These are phyloP conservation scores for Rhipidocladum racemiflorum DNA, from an alignment of 176 grass and related monocot species.

Conservation along the genomic window DNA sequence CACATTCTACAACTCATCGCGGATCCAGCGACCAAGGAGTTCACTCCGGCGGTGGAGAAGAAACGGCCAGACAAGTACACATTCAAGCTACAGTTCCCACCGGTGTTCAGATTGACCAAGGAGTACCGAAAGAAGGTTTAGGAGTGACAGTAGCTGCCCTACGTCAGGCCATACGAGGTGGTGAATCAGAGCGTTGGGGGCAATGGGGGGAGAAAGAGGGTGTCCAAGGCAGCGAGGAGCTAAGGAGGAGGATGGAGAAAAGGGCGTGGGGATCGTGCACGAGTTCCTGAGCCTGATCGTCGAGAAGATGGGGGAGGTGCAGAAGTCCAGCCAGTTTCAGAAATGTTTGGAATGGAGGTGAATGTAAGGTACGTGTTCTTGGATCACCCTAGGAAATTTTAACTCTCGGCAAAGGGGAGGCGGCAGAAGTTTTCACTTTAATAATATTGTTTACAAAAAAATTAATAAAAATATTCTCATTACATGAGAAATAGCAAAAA, in stretches of 20 bases:
- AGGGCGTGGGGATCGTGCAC: conserved; percentile 79
- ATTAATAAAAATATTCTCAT: too few relatives aligned
- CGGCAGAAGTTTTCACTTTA: too few relatives aligned
- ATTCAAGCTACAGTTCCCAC: conserved; percentile 70
- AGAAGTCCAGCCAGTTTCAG: conserved; percentile 87
- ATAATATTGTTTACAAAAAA: too few relatives aligned
- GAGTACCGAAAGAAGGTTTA: conserved; percentile 60
- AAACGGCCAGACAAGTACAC: conserved; percentile 43
- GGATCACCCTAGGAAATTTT: conserved; percentile 91
- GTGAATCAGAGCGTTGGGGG: background rate
- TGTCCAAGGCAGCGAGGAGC: conserved; percentile 43
- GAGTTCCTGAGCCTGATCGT: conserved; percentile 85
- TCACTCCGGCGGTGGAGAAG: conserved; percentile 35
- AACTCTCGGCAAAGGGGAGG: conserved; percentile 75
- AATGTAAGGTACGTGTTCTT: conserved; percentile 86
- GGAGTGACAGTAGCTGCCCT: conserved; percentile 60
- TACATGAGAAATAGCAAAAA: too few relatives aligned
- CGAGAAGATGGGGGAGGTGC: conserved; percentile 94
- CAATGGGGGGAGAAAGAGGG: conserved; percentile 8
- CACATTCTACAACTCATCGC: conserved; percentile 58
- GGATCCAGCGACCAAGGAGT: conserved; percentile 10
- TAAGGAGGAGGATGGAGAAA: conserved; percentile 81
- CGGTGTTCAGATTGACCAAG: conserved; percentile 63
- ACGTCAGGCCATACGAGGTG: conserved; percentile 44
- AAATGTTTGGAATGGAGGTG: conserved; percentile 80